These are phyloP conservation scores for Lasiosphaeria miniovina DNA, from an alignment of 495 filamentous ascomycete species.

Conservation along the genomic window DNA sequence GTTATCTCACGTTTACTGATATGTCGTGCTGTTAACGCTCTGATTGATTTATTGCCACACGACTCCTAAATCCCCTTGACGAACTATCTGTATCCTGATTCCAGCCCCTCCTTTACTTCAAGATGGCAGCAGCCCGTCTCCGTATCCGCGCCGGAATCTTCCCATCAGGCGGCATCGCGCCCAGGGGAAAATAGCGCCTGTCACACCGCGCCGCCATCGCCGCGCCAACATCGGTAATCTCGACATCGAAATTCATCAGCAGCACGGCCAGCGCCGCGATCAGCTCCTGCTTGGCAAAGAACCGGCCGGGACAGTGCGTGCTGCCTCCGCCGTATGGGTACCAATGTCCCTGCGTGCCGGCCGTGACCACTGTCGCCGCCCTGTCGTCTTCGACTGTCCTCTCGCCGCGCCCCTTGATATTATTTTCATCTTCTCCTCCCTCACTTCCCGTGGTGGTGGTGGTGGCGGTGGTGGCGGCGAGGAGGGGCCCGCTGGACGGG, in stretches of 20 bases:
- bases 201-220: neutral
- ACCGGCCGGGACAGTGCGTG: conserved; percentile 41
- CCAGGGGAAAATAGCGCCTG: neutral
- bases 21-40: too few species aligned
- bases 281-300: conserved; percentile 40
- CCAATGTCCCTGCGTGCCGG: conserved; percentile 19
- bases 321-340: conserved; percentile 42
- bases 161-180: neutral
- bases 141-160: neutral
- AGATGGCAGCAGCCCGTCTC: neutral
- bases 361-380: conserved; percentile 15
- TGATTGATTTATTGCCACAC: too few species aligned
- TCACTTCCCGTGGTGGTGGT: conserved; percentile 6
- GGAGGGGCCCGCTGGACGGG: conserved; percentile 29
- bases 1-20: too few species aligned
- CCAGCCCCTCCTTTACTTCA: too few species aligned
- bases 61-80: too few species aligned
- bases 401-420: neutral
- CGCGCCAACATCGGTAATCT: conserved; percentile 7
- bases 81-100: too few species aligned
- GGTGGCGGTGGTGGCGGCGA: neutral
- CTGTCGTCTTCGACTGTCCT: conserved; percentile 15
- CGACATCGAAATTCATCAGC: conserved; percentile 23
- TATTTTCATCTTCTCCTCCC: neutral
- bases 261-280: conserved; percentile 34